Conservation (phyloP, 2,329 filamentous ascomycete genomes). For the Cordyceps fumosorosea region DNA sequence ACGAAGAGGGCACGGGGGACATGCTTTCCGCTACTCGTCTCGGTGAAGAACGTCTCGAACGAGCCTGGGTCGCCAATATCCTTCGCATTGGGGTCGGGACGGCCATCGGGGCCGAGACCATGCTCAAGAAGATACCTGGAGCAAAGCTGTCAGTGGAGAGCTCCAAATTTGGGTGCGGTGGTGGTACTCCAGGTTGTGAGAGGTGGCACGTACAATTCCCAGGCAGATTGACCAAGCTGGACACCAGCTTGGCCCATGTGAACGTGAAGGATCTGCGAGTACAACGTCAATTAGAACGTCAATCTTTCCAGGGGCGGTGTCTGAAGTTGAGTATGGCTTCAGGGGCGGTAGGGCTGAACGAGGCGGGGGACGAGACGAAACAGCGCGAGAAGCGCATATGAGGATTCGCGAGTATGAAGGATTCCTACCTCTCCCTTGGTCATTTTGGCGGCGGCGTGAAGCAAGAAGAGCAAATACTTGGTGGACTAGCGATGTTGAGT, state of each 20-base stretch:
- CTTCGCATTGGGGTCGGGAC: slow-evolving; percentile 53
- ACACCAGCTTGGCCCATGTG: slow-evolving; percentile 63
- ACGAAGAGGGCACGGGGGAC: slow-evolving; percentile 67
- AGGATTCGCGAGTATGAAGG: background rate
- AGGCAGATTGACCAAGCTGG: slow-evolving; percentile 69
- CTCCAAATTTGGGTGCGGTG: slow-evolving; percentile 1
- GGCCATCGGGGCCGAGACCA: slow-evolving; percentile 59
- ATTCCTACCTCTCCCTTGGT: slow-evolving; percentile 47
- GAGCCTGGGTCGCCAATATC: slow-evolving; percentile 56
- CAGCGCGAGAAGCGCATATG: background rate
- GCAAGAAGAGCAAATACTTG: slow-evolving; percentile 18
- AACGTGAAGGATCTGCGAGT: slow-evolving; percentile 52
- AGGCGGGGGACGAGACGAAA: slow-evolving; percentile 12
- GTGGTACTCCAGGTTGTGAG: slow-evolving; percentile 7
- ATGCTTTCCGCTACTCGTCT: slow-evolving; percentile 65
- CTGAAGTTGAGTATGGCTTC: slow-evolving; percentile 2
- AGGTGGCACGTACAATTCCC: slow-evolving; percentile 59
- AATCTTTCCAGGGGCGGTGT: slow-evolving; percentile 8
- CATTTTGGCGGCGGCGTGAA: slow-evolving; percentile 34
- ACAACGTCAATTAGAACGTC: slow-evolving; percentile 16
- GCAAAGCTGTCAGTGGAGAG: background rate
- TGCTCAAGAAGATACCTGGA: slow-evolving; percentile 66
- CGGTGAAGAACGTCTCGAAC: slow-evolving; percentile 68
- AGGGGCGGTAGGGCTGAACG: slow-evolving; percentile 9
- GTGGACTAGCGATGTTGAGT: slow-evolving; percentile 18